These are phyloP conservation scores for Mortierella sp. DNA, from an alignment of 371 early-diverging fungal species.

Conservation along the genomic window DNA sequence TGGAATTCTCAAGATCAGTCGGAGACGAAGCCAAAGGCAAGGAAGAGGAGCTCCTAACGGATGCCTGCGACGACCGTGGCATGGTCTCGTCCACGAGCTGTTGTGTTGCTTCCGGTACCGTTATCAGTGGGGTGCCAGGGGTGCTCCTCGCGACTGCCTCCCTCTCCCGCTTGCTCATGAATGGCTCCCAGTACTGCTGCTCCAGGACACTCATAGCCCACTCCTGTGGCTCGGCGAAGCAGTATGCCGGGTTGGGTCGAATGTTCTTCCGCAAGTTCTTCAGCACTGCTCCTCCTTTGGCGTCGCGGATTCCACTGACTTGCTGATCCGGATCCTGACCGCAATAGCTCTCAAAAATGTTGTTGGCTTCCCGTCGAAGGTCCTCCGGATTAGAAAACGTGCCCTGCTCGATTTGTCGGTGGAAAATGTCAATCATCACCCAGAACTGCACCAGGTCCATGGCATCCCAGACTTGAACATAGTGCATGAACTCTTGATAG, in stretches of 20 bases:
- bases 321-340: conserved; percentile 29
- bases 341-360: conserved; percentile 40
- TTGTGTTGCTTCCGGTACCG: not conserved
- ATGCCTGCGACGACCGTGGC: not conserved
- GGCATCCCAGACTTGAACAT: conserved; percentile 54
- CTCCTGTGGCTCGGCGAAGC: conserved; percentile 40
- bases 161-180: conserved; percentile 33
- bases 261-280: conserved; percentile 34
- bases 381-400: conserved; percentile 23
- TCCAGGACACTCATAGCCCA: conserved; percentile 45
- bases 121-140: not conserved
- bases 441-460: conserved; percentile 51
- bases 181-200: conserved; percentile 47
- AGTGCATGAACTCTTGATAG: conserved; percentile 52
- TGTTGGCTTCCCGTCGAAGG: conserved; percentile 41
- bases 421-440: conserved; percentile 49
- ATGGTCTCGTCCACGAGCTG: not conserved
- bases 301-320: conserved; percentile 35
- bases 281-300: conserved; percentile 29
- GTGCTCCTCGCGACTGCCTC: not conserved
- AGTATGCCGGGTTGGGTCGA: conserved; percentile 33
- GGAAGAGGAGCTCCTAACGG: not conserved
- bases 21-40: not conserved
- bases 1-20: not conserved
- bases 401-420: conserved; percentile 50